Conservation (phyloP, 768 basidiomycete species). For the Serendipita sp. region DNA sequence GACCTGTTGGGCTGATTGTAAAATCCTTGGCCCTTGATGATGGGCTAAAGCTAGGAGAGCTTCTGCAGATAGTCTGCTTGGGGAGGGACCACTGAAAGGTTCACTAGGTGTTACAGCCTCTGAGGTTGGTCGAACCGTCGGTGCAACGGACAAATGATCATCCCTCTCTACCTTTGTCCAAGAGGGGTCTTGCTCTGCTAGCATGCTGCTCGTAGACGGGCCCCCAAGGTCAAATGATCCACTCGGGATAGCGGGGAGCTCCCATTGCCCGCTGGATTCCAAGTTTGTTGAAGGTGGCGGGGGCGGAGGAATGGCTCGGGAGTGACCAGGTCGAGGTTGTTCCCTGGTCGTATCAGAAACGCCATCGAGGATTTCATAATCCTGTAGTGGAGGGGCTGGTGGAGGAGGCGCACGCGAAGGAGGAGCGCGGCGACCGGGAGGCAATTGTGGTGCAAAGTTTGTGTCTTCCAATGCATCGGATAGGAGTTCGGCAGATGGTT, state of each 20-base stretch:
- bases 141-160: neutral
- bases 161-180: conserved; percentile 1
- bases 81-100: conserved; percentile 7
- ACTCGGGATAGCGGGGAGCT: conserved; percentile 43
- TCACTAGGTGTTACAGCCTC: conserved; percentile 10
- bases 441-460: conserved; percentile 10
- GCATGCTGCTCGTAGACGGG: neutral
- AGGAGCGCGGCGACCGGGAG: conserved; percentile 8
- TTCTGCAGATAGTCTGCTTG: conserved; percentile 32
- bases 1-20: conserved; percentile 48
- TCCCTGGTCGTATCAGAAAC: conserved; percentile 10
- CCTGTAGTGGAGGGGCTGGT: conserved; percentile 33
- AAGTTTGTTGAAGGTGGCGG: conserved; percentile 20
- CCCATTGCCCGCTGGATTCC: conserved; percentile 39
- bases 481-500: neutral
- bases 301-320: conserved; percentile 27
- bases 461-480: neutral
- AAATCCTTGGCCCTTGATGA: conserved; percentile 57
- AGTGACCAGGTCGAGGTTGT: conserved; percentile 20
- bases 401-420: conserved; percentile 20
- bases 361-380: conserved; percentile 25
- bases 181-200: neutral
- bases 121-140: neutral
- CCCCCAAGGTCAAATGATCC: conserved; percentile 35
- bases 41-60: conserved; percentile 56